These are phyloP conservation scores for Colletotrichum euphorbiae DNA, from an alignment of 2,329 filamentous ascomycete genomes.

Conservation along the genomic window DNA sequence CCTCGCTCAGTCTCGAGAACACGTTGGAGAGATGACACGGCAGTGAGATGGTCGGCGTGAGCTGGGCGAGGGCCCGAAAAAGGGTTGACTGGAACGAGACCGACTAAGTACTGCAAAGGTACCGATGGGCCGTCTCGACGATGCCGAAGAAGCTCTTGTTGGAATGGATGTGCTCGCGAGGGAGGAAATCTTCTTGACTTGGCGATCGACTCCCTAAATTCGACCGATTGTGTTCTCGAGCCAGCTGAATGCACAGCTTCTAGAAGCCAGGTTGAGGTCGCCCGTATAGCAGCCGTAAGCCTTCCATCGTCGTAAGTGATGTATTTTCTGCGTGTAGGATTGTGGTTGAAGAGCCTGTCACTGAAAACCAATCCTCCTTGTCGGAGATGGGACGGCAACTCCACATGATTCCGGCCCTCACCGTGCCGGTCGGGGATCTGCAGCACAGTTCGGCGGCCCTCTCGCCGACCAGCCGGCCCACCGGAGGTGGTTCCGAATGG, in stretches of 20 bases:
- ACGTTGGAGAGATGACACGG: constrained; percentile 67
- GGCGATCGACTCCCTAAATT: no score
- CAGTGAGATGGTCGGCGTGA: constrained; percentile 70
- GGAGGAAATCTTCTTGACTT: no score
- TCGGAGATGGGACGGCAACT: not conserved
- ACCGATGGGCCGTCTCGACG: no score
- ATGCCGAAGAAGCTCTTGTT: no score
- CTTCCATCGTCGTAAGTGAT: not conserved
- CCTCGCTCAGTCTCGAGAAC: constrained; percentile 52
- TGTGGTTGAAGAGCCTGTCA: not conserved
- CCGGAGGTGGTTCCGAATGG: not conserved
- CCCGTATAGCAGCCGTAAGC: not conserved
- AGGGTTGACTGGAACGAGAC: no score
- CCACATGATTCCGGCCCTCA: not conserved
- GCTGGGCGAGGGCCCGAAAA: no score
- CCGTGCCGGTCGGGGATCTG: constrained; percentile 17
- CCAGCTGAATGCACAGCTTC: no score
- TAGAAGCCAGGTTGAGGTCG: no score
- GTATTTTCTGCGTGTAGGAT: no score
- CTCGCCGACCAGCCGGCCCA: not conserved
- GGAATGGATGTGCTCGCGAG: no score
- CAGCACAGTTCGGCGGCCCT: constrained; percentile 12
- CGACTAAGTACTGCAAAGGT: no score
- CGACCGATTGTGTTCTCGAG: no score
- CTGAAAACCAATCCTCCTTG: not conserved